Conservation (phyloP, 2,329 filamentous ascomycete genomes). For the Colletotrichum endophyticum region DNA sequence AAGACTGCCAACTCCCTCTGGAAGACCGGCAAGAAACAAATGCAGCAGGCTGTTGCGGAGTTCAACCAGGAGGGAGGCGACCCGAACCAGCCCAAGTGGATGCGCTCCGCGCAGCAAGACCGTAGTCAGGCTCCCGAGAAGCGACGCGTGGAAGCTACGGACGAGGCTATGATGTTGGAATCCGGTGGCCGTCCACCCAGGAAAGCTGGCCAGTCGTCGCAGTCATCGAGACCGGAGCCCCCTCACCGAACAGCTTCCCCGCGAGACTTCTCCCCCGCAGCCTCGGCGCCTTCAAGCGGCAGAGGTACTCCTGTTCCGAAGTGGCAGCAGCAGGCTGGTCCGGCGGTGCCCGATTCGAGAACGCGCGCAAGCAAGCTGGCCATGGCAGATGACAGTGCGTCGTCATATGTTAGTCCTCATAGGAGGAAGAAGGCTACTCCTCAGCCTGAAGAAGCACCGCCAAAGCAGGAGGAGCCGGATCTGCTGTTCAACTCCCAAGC, state of each 20-base stretch:
- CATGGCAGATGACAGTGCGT: constrained; percentile 79
- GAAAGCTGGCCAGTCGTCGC: constrained; percentile 30
- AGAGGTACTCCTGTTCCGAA: constrained; percentile 55
- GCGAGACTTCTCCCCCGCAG: constrained; percentile 55
- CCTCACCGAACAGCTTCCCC: constrained; percentile 28
- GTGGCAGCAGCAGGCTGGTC: constrained; percentile 66
- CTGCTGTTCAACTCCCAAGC: constrained; percentile 63
- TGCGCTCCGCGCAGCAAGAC: constrained; percentile 71
- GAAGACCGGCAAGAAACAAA: constrained; percentile 92
- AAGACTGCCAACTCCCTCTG: constrained; percentile 95
- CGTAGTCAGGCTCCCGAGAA: constrained; percentile 37
- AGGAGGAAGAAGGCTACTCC: constrained; percentile 73
- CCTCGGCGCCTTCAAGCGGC: constrained; percentile 45
- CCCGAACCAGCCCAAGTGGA: constrained; percentile 89
- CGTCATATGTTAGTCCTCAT: constrained; percentile 87
- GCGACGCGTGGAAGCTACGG: constrained; percentile 54
- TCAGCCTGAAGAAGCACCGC: constrained; percentile 37
- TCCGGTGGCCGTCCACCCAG: constrained; percentile 62
- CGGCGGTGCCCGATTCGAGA: constrained; percentile 51
- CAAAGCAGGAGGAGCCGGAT: constrained; percentile 61
- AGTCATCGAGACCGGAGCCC: constrained; percentile 35
- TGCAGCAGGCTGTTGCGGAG: constrained; percentile 91
- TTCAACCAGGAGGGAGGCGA: constrained; percentile 77
- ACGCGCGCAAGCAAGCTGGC: constrained; percentile 73
- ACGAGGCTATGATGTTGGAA: constrained; percentile 84